A percentile compares a stretch with the other conserved stretches of the same genome.
Evolutionary conservation across 768 basidiomycete genomes (phyloP).

Genomic region (Pleurotus ostreatus): DNA sequence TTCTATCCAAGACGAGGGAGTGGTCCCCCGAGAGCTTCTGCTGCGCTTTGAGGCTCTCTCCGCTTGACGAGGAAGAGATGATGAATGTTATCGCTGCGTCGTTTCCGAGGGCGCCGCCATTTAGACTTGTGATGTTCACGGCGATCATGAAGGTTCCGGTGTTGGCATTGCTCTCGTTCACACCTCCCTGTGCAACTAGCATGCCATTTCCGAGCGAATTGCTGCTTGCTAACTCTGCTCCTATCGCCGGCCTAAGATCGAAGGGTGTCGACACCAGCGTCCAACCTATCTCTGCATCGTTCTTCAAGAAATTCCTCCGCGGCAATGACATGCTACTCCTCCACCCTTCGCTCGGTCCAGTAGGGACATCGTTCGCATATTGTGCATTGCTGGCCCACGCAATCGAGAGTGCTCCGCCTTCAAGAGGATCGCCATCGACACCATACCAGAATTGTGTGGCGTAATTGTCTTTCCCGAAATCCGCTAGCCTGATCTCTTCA

Average conservation of each 20-base stretch:
- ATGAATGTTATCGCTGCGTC: not conserved
- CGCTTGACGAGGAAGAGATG: not conserved
- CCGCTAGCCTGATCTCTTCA: not conserved
- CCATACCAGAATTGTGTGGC: not conserved
- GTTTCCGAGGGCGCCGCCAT: not conserved
- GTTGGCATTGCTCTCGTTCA: not conserved
- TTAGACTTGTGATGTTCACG: not conserved
- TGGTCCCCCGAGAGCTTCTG: not conserved
- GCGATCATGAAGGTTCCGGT: not conserved
- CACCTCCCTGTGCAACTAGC: not conserved
- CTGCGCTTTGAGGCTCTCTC: no score
- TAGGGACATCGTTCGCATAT: not conserved
- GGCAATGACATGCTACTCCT: not conserved
- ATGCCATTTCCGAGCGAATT: not conserved
- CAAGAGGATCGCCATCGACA: not conserved
- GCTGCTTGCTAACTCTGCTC: not conserved
- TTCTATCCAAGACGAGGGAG: not conserved
- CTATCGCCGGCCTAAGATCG: not conserved
- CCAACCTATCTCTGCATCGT: not conserved
- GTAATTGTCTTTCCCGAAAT: slow-evolving; percentile 1
- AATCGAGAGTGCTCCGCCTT: not conserved
- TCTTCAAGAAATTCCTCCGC: not conserved
- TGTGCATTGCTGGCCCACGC: not conserved
- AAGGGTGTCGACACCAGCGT: not conserved
- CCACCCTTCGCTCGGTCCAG: not conserved